These are phyloP conservation scores for Penicillium sp. DNA, from an alignment of 2,329 filamentous ascomycete genomes.

Conservation along the genomic window DNA sequence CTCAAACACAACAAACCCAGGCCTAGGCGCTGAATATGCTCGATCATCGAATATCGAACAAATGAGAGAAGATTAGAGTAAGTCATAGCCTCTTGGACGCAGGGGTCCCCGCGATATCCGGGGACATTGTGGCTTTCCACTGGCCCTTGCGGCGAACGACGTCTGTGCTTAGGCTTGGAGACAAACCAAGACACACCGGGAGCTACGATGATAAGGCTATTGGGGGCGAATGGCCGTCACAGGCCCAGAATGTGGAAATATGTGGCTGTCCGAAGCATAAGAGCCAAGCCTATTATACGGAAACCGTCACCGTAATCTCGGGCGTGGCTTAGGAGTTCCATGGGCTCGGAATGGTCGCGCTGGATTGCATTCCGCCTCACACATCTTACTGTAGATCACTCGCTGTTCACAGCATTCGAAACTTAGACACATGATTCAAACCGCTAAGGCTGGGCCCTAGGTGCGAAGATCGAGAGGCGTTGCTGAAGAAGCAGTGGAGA, in stretches of 20 bases:
- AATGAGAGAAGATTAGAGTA: conserved; percentile 5
- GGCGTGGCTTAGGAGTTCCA: not conserved
- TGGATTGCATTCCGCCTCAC: conserved; percentile 1
- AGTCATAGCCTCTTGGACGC: conserved; percentile 14
- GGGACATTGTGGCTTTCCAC: conserved; percentile 8
- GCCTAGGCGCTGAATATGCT: not conserved
- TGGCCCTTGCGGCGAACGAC: conserved; percentile 26
- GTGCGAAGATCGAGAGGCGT: not conserved
- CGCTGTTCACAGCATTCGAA: not conserved
- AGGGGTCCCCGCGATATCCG: conserved; percentile 21
- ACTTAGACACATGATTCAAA: conserved; percentile 7
- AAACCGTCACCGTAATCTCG: not conserved
- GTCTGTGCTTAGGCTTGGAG: conserved; percentile 23
- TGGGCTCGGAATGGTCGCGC: not conserved
- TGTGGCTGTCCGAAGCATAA: not conserved
- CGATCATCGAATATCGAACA: not conserved
- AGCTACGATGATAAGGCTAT: not conserved
- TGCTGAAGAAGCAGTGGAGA: not conserved
- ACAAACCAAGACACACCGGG: not conserved
- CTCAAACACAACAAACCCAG: not conserved
- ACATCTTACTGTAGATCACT: conserved; percentile 3
- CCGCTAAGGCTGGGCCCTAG: not conserved
- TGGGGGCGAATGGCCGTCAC: not conserved
- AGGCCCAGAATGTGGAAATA: not conserved
- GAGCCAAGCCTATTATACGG: not conserved